phyloP scores from a whole-genome alignment of 1,139 yeast genomes.

The Candida neerlandica region DNA sequence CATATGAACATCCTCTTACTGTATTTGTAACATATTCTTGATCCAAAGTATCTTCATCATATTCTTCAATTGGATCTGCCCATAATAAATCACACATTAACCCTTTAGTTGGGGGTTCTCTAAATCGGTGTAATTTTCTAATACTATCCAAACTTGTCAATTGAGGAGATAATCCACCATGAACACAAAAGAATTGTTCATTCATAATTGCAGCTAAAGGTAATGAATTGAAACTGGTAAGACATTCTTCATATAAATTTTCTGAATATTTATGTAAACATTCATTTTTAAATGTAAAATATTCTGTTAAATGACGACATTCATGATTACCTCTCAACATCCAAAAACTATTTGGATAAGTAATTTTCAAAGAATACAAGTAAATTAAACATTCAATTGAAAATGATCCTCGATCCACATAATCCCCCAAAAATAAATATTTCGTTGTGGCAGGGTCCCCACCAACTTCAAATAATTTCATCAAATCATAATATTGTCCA shows the following conservation, averaged over 20 bases:
- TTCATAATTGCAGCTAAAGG: slow-evolving; percentile 96
- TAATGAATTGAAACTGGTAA: slow-evolving; percentile 80
- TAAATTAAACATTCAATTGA: slow-evolving; percentile 86
- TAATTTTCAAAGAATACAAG: slow-evolving; percentile 78
- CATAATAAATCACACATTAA: slow-evolving; percentile 93
- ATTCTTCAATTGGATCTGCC: slow-evolving; percentile 94
- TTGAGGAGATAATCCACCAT: slow-evolving; percentile 95
- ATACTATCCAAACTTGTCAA: slow-evolving; percentile 72
- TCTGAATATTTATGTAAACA: slow-evolving; percentile 82
- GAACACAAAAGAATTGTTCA: slow-evolving; percentile 93
- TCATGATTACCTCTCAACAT: slow-evolving; percentile 95
- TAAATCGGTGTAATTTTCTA: slow-evolving; percentile 70
- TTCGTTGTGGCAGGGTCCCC: slow-evolving; percentile 81
- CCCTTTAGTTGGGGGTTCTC: slow-evolving; percentile 94
- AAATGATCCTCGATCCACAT: slow-evolving; percentile 93
- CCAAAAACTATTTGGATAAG: slow-evolving; percentile 76
- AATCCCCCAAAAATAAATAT: slow-evolving; percentile 89
- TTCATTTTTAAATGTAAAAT: slow-evolving; percentile 90
- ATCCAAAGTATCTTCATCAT: slow-evolving; percentile 66
- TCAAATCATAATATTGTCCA: slow-evolving; percentile 90
- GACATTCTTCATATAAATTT: slow-evolving; percentile 70
- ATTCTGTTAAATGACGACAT: slow-evolving; percentile 89
- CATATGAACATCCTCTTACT: slow-evolving; percentile 92
- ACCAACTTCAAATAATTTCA: slow-evolving; percentile 92
- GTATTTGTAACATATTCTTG: slow-evolving; percentile 63